Evolutionary conservation across 257 asterid genomes (phyloP).

Genomic region (Jaltomata sinuosa): DNA sequence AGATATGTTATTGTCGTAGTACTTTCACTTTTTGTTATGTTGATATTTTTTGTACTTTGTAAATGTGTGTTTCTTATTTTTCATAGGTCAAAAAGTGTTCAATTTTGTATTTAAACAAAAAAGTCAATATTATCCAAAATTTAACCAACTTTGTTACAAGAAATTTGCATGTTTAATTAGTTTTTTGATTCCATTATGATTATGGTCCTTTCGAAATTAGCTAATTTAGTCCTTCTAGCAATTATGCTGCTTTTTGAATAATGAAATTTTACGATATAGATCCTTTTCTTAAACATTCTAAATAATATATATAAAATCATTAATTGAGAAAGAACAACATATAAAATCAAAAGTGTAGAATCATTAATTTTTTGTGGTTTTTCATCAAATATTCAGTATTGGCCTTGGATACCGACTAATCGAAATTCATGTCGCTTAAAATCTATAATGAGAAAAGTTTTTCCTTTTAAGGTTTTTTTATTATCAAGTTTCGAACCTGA

Average conservation of each 20-base stretch:
- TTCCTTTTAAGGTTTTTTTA: background rate
- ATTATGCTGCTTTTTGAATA: background rate
- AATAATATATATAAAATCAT: background rate
- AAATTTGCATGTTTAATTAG: background rate
- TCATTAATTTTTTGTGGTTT: no score
- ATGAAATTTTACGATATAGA: background rate
- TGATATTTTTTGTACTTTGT: background rate
- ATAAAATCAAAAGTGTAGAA: background rate
- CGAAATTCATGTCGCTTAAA: rapidly evolving
- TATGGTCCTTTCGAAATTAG: background rate
- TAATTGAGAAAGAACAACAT: background rate
- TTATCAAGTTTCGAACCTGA: background rate
- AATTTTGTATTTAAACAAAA: background rate
- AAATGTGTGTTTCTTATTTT: background rate
- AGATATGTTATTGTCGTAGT: background rate
- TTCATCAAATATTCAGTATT: background rate
- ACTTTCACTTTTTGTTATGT: background rate
- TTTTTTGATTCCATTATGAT: background rate
- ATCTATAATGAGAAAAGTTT: background rate
- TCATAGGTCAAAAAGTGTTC: background rate
- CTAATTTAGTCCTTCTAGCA: background rate
- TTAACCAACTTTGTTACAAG: background rate
- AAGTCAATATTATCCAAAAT: background rate
- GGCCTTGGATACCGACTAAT: rapidly evolving
- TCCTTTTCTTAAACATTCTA: background rate